Evolutionary conservation across 345 rosid genomes (phyloP).

Genomic region (Gossypium bickii): DNA sequence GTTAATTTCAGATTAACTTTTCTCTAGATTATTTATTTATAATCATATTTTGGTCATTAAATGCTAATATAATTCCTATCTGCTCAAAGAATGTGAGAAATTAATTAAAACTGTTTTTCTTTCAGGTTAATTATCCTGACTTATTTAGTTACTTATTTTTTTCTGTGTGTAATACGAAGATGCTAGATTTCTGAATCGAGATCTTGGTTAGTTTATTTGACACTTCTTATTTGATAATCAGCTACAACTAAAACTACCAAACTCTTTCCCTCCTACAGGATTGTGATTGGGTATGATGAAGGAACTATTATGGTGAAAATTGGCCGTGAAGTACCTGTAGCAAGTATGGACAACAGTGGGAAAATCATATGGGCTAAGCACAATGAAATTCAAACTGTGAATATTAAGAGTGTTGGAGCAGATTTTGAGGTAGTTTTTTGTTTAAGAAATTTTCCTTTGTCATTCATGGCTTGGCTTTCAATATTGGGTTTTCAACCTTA

Average conservation of each 20-base stretch:
- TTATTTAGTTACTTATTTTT: neutral
- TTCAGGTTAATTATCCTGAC: neutral
- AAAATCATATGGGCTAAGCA: conserved; percentile 99
- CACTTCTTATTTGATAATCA: neutral
- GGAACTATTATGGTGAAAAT: conserved; percentile 99
- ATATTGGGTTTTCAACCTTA: conserved; percentile 9
- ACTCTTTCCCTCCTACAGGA: conserved; percentile 38
- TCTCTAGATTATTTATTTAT: neutral
- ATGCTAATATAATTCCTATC: neutral
- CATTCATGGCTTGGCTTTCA: conserved; percentile 7
- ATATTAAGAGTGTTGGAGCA: conserved; percentile 94
- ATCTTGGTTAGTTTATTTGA: neutral
- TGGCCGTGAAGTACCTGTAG: conserved; percentile 97
- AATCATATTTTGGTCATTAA: neutral
- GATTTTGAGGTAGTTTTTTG: conserved; percentile 68
- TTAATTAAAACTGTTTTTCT: neutral
- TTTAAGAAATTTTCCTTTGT: conserved; percentile 7
- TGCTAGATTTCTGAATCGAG: conserved; percentile 1
- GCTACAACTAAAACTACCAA: neutral
- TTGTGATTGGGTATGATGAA: conserved; percentile 98
- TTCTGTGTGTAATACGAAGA: conserved; percentile 5
- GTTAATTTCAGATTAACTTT: conserved; percentile 1
- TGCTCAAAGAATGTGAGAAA: conserved; percentile 1
- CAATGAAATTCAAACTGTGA: conserved; percentile 97
- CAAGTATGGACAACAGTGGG: conserved; percentile 99